phyloP scores from a whole-genome alignment of 2,329 filamentous ascomycete genomes.

The Zymoseptoria ardabiliae region DNA sequence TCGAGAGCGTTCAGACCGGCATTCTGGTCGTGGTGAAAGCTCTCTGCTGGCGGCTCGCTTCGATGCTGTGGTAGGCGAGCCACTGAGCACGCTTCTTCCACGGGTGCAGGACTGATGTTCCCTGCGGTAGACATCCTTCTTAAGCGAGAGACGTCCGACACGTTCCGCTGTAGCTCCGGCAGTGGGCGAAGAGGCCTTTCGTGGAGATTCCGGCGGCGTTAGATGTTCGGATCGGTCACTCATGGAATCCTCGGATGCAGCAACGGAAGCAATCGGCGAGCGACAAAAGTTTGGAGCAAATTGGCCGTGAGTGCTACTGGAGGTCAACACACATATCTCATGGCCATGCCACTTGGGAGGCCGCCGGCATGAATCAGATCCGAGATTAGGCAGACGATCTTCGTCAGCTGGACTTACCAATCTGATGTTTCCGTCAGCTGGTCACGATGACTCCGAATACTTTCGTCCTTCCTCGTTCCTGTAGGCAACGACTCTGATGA shows the following conservation, averaged over 20 bases:
- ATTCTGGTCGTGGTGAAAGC: slow-evolving; percentile 1
- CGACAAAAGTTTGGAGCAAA: background rate
- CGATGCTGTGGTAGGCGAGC: background rate
- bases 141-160: slow-evolving; percentile 11
- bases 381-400: background rate
- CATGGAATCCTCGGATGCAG: slow-evolving; percentile 12
- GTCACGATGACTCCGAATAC: background rate
- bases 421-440: background rate
- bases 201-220: slow-evolving; percentile 12
- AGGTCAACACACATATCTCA: background rate
- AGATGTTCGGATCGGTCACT: slow-evolving; percentile 4
- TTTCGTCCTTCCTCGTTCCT: background rate
- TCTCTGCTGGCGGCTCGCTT: slow-evolving; percentile 10
- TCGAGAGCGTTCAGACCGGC: slow-evolving; percentile 1
- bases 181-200: slow-evolving; percentile 1
- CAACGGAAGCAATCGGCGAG: slow-evolving; percentile 1
- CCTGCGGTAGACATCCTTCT: background rate
- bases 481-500: background rate
- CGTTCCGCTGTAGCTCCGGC: background rate
- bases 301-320: background rate
- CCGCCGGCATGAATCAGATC: background rate
- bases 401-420: background rate
- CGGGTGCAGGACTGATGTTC: background rate
- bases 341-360: background rate
- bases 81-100: slow-evolving; percentile 2